phyloP scores from a whole-genome alignment of 495 filamentous ascomycete genomes.

The Delitschia confertaspora region DNA sequence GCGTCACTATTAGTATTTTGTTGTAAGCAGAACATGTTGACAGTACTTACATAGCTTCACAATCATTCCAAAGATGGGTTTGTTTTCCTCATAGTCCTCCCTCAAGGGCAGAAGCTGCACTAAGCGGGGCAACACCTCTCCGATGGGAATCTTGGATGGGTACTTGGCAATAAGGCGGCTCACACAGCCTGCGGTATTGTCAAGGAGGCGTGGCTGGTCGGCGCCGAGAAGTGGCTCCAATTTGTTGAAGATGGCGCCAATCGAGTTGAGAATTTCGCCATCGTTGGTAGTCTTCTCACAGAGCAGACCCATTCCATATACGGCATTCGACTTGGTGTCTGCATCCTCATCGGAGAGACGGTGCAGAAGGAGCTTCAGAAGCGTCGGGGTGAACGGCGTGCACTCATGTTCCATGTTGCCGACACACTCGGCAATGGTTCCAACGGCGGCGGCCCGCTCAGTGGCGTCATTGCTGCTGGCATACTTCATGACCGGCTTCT shows the following conservation, averaged over 20 bases:
- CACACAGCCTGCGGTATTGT: conserved; percentile 91
- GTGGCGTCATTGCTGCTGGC: conserved; percentile 71
- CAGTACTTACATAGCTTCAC: conserved; percentile 67
- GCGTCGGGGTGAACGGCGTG: conserved; percentile 60
- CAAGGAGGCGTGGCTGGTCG: conserved; percentile 63
- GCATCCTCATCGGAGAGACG: conserved; percentile 81
- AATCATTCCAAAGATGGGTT: conserved; percentile 80
- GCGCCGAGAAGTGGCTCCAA: conserved; percentile 76
- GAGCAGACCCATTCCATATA: conserved; percentile 79
- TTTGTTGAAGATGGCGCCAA: conserved; percentile 65
- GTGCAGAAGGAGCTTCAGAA: conserved; percentile 77
- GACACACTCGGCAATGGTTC: conserved; percentile 86
- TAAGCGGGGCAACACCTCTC: conserved; percentile 72
- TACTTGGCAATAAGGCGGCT: conserved; percentile 82
- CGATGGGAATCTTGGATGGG: conserved; percentile 66
- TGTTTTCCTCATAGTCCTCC: conserved; percentile 96
- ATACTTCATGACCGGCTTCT: conserved; percentile 81
- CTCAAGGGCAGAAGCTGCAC: conserved; percentile 74
- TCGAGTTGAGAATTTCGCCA: conserved; percentile 60
- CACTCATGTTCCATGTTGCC: conserved; percentile 69
- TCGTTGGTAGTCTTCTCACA: conserved; percentile 67
- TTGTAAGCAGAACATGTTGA: not conserved
- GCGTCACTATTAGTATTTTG: conserved; percentile 19
- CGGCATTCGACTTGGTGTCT: conserved; percentile 90
- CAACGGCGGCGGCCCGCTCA: conserved; percentile 82